Evolutionary conservation across 768 basidiomycete genomes (phyloP), one percentile per base, ranked within the genome.

Genomic region (Imleria badia): DNA sequence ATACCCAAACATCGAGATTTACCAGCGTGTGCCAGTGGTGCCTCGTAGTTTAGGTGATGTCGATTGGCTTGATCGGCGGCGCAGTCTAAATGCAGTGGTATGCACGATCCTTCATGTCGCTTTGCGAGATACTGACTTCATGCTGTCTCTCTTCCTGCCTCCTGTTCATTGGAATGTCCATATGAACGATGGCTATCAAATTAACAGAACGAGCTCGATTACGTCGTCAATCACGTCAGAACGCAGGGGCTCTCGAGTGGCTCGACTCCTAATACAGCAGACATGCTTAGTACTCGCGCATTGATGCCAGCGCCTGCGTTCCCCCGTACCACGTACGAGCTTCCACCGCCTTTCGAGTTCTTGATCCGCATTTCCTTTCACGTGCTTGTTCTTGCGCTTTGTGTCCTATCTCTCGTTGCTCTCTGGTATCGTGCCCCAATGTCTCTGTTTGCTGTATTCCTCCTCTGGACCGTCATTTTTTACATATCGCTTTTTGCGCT

Each of bases 51-150:
- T 90, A 36, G 82, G 83, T 30, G 88, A 92, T 64, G 75, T 89
- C 46, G 89, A 89, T 65, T 92, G 91, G 91, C 73, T 91, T 33
- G 80, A 86, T 52, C 81, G 86, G 47, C 78, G 91, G 48, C 80
- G 89, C 53, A 89, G 85, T 66, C 72, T 87, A 30, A 85, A 83
- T 63, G 79, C 81, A 52, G 82, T 87, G 73, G 89, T 91, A 67
- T 65, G 85, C 74, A 54, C 54, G 49, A 44, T 33, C 48, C 58
- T 53, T 59, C 54, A 63, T 51, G 51, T 56, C 45, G 50, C 50
- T 55, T 54, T 47, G 45, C 57, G 48, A 61, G 56, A 61, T 54
- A 45, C 63, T 71, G 55, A 69, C 59, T 53, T 58, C 22, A 47
- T 50, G 9, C 35, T 19, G 39, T 56, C 65, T 53, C 29, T 51